Percentiles rank a stretch among this genome's conserved stretches.
Evolutionary conservation across 2,329 filamentous ascomycete genomes (phyloP).

Genomic region (Calonectria pseudoreteaudii): DNA sequence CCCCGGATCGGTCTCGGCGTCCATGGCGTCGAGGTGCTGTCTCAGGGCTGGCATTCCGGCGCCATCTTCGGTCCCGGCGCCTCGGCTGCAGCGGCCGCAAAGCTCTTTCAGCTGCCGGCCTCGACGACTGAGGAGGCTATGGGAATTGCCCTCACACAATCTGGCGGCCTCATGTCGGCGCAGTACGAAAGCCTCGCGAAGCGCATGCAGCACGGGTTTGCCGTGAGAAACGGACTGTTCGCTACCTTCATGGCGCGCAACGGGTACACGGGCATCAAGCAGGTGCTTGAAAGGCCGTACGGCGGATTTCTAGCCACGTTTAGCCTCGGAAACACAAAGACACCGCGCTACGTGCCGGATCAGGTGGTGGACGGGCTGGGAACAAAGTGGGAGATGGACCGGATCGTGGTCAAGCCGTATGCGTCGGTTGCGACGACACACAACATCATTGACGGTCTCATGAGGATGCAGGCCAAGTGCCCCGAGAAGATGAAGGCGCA

Average conservation of each 20-base stretch:
- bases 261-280: background rate
- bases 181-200: background rate
- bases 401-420: constrained; percentile 4
- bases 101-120: background rate
- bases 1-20: background rate
- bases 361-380: background rate
- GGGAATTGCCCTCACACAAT: background rate
- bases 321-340: background rate
- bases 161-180: background rate
- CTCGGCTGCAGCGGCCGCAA: background rate
- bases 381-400: constrained; percentile 2
- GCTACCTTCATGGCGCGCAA: background rate
- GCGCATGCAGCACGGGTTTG: background rate
- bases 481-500: background rate
- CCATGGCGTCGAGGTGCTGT: background rate
- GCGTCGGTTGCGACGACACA: constrained; percentile 7
- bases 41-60: constrained; percentile 3
- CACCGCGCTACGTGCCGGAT: background rate
- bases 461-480: background rate
- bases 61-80: background rate
- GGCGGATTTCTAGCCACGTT: background rate
- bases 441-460: constrained; percentile 1
- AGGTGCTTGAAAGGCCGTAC: background rate
- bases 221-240: background rate
- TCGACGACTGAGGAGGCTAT: background rate